Evolutionary conservation across 176 grass and related monocot species (phyloP), one percentile per base, ranked within the genome.

Genomic region (Luzula sylvatica): DNA sequence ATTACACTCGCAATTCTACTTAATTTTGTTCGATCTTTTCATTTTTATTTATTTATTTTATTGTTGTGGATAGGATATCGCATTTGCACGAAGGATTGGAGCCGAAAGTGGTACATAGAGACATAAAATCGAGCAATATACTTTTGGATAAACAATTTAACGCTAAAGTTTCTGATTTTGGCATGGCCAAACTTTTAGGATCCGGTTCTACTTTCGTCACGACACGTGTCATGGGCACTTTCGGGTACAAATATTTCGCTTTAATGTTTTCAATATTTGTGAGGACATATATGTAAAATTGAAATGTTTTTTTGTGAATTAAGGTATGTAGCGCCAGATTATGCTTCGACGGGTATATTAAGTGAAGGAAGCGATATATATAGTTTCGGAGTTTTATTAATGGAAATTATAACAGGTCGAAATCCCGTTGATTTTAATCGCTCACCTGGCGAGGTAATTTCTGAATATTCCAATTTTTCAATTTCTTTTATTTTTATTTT

Each of bases 71-170:
- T 85, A 99, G 93, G 9, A 80, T 99, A 20, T 81, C 93, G 9
- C 90, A 99, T 71, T 40, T 99, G 48, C 93, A 99, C 72, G 86
- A 92, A 83, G 93, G 93, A 28, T 72, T 99, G 7, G 93, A 99
- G 29, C 93, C 93, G 12, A 99, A 92, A 71, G 86, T 99, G 16
- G 82, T 99, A 12, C 93, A 99, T 69, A 69, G 93, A 15, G 86
- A 99, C 69, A 92, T 99, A 65, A 92, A 99, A 44, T 99, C 93
- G 4, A 99, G 86, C 75, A 99, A 99, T 50, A 99, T 92, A 67
- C 81, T 99, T 1, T 72, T 99, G 43, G 82, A 99, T 66, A 87
- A 87, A 73, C 80, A 83, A 19, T 99, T 85, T 75, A 99, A 83
- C 58, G 30, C 93, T 47, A 99, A 87, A 81, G 93, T 99, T 4